A percentile compares a stretch with the other conserved stretches of the same genome.
These are phyloP conservation scores for Trichoderma aggressivum DNA, from an alignment of 2,329 filamentous ascomycete genomes.

Conservation along the genomic window DNA sequence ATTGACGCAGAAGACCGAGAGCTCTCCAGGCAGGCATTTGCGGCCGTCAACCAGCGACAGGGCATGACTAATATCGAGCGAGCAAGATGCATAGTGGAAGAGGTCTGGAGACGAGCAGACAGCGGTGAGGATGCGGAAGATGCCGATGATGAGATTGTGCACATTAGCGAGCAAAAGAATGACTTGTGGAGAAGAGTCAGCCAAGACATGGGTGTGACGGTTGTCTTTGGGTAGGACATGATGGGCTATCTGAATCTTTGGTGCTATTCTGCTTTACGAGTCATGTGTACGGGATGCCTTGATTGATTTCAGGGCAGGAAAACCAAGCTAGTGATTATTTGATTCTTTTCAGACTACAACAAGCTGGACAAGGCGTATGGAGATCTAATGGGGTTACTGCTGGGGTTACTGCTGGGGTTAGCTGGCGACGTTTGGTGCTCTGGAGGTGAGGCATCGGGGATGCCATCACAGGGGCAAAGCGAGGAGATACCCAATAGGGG, in stretches of 20 bases:
- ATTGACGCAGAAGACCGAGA: conserved; percentile 46
- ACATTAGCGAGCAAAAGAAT: conserved; percentile 19
- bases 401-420: background rate
- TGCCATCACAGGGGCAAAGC: background rate
- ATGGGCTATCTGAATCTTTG: background rate
- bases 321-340: background rate
- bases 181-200: conserved; percentile 58
- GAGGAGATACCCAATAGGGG: background rate
- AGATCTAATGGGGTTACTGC: background rate
- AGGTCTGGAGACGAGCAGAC: conserved; percentile 58
- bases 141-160: conserved; percentile 22
- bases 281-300: background rate
- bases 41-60: conserved; percentile 52
- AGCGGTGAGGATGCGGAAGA: conserved; percentile 23
- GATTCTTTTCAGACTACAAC: background rate
- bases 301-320: background rate
- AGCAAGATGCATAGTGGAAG: conserved; percentile 58
- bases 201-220: conserved; percentile 54
- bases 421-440: background rate
- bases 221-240: conserved; percentile 54
- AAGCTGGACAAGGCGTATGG: background rate
- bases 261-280: background rate
- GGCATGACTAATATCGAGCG: conserved; percentile 64
- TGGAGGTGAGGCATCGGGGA: background rate
- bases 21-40: conserved; percentile 50